phyloP scores from a whole-genome alignment of 83 land plant genomes.

The Picea abies region DNA sequence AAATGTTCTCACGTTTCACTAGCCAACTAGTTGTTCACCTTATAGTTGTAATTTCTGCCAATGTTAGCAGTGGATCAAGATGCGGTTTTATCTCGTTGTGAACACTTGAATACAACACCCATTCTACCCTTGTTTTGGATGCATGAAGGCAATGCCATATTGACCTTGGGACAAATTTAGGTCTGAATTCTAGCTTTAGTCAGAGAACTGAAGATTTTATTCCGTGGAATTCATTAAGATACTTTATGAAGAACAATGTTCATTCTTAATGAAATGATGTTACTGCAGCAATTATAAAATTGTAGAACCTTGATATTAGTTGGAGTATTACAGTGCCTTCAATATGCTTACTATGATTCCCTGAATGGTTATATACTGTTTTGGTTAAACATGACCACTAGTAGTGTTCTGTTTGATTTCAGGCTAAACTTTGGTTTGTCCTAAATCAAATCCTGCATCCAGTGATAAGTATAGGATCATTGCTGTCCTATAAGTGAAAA shows the following conservation, averaged over 20 bases:
- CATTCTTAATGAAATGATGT: background rate
- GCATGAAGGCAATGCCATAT: background rate
- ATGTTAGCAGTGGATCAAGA: too few species aligned
- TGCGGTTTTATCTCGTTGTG: too few species aligned
- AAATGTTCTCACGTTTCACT: background rate
- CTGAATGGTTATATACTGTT: background rate
- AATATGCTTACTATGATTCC: background rate
- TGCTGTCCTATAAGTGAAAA: too few species aligned
- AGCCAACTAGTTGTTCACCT: background rate
- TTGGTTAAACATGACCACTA: background rate
- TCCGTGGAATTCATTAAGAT: background rate
- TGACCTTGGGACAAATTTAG: background rate
- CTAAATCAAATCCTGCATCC: too few species aligned
- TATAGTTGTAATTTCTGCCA: background rate
- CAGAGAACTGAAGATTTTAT: background rate
- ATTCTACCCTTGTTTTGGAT: background rate
- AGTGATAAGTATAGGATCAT: too few species aligned
- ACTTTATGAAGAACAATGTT: background rate
- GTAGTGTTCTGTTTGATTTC: background rate
- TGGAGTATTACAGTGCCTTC: background rate
- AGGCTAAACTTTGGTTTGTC: too few species aligned
- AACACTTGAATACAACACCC: background rate
- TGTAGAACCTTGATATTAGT: background rate
- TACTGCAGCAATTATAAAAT: background rate
- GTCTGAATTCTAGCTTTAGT: background rate